These are phyloP conservation scores for Crotalaria pallida DNA, from an alignment of 306 rosid genomes.

Conservation along the genomic window DNA sequence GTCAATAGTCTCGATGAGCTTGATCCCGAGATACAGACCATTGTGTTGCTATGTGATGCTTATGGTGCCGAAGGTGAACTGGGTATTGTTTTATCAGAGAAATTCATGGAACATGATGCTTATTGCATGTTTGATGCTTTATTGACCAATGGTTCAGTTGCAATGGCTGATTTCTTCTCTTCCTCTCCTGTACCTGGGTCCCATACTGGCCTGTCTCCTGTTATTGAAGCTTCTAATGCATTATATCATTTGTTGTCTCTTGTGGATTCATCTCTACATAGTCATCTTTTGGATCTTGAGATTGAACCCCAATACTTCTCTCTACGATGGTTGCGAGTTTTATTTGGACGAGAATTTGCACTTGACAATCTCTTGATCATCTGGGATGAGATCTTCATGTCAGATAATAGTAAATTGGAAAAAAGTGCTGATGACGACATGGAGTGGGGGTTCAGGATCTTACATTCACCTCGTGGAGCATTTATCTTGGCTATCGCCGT, in stretches of 20 bases:
- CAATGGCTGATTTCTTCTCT: constrained; percentile 85
- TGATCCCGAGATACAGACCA: constrained; percentile 72
- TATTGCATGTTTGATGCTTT: constrained; percentile 87
- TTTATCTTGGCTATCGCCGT: constrained; percentile 79
- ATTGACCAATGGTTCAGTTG: constrained; percentile 70
- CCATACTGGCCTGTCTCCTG: constrained; percentile 66
- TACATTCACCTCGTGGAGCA: constrained; percentile 81
- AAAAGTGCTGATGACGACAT: constrained; percentile 38
- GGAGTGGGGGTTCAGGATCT: constrained; percentile 49
- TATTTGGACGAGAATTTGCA: constrained; percentile 91
- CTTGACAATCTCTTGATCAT: constrained; percentile 69
- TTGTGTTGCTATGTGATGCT: constrained; percentile 79
- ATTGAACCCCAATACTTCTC: constrained; percentile 98
- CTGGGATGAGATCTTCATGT: constrained; percentile 93
- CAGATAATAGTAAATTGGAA: constrained; percentile 50
- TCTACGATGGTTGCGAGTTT: constrained; percentile 92
- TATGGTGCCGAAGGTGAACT: constrained; percentile 99
- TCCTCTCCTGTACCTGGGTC: constrained; percentile 62
- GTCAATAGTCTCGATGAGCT: constrained; percentile 64
- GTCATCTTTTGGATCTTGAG: constrained; percentile 90
- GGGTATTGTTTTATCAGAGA: constrained; percentile 84
- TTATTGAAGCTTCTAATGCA: constrained; percentile 87
- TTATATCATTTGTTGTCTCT: constrained; percentile 69
- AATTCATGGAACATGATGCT: constrained; percentile 95
- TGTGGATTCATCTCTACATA: constrained; percentile 77